A percentile compares a stretch with the other conserved stretches of the same genome.
Conservation (phyloP, 169 alveolate genomes). For the Plasmodium chabaudi region DNA sequence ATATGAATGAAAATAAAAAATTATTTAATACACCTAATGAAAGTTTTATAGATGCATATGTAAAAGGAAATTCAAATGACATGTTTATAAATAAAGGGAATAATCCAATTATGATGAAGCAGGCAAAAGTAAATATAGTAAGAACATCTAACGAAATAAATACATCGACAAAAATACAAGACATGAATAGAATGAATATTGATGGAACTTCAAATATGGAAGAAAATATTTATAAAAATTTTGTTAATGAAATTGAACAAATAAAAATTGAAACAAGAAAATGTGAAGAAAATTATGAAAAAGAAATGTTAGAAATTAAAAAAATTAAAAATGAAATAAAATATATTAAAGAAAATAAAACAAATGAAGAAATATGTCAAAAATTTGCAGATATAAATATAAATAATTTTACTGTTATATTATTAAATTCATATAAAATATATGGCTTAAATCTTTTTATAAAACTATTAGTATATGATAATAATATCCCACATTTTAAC, state of each 20-base stretch:
- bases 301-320: constrained; percentile 57
- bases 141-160: no score
- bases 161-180: no score
- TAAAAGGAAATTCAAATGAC: no score
- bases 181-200: not conserved
- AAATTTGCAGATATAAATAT: constrained; percentile 33
- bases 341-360: constrained; percentile 41
- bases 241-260: constrained; percentile 39
- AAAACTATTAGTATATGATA: constrained; percentile 42
- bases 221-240: constrained; percentile 9
- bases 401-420: constrained; percentile 6
- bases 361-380: constrained; percentile 40
- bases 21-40: no score
- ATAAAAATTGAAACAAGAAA: constrained; percentile 32
- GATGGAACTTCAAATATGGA: not conserved
- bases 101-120: no score
- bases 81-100: no score
- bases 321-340: constrained; percentile 59
- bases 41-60: no score
- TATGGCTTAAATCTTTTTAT: constrained; percentile 48
- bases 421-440: constrained; percentile 28
- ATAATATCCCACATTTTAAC: constrained; percentile 11
- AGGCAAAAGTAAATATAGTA: no score
- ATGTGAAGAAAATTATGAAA: constrained; percentile 55
- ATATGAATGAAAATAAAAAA: no score